Conservation (phyloP, 75 land plant genomes). For the Pinus albicaulis region DNA sequence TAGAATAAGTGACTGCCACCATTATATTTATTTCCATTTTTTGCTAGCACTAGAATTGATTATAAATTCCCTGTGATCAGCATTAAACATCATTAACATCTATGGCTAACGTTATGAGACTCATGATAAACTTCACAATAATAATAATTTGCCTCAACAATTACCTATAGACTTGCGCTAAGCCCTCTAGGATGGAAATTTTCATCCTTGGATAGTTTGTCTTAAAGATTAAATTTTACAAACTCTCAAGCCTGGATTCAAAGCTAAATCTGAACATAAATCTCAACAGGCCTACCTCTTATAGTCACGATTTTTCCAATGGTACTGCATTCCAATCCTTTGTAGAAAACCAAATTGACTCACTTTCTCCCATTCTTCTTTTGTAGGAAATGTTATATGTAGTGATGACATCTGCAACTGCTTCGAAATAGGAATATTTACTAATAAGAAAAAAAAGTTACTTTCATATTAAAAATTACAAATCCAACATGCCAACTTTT, state of each 20-base stretch:
- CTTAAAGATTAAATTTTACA: not conserved
- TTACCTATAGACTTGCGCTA: not conserved
- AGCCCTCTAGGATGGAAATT: not conserved
- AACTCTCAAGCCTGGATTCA: not conserved
- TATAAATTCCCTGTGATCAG: too few relatives aligned
- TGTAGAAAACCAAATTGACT: conserved; percentile 72
- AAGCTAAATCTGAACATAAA: not conserved
- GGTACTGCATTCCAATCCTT: conserved; percentile 96
- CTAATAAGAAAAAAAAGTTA: not conserved
- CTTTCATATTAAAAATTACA: not conserved
- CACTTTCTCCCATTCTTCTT: conserved; percentile 70
- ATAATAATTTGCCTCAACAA: not conserved
- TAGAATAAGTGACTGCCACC: not conserved
- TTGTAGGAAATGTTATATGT: conserved; percentile 85
- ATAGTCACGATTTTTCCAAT: conserved; percentile 92
- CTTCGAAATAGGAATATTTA: conserved; percentile 2
- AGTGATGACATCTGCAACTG: conserved; percentile 91
- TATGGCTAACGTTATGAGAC: not conserved
- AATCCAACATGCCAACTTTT: not conserved
- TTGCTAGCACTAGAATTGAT: too few relatives aligned
- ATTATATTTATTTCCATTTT: not conserved
- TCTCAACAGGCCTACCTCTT: conserved; percentile 31
- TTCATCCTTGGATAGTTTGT: not conserved
- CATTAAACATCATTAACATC: too few relatives aligned
- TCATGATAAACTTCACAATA: not conserved